These are phyloP conservation scores for Saccharomycopsis vini DNA, from an alignment of 805 yeast genomes.

Conservation along the genomic window DNA sequence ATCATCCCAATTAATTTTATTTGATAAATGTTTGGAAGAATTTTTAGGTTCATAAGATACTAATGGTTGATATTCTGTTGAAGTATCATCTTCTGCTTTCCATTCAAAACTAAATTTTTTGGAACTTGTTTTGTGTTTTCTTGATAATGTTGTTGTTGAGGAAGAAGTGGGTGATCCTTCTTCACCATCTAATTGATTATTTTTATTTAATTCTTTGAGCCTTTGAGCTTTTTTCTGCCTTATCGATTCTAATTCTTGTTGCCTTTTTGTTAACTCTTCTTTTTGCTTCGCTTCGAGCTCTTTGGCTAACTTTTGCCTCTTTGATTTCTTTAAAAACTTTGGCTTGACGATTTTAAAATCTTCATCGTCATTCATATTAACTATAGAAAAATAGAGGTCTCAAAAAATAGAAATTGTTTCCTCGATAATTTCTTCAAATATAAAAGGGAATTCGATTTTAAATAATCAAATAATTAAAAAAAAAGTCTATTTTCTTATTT, in stretches of 20 bases:
- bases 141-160: neutral
- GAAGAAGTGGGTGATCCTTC: too few relatives aligned
- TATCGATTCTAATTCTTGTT: constrained; percentile 11
- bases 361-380: too few relatives aligned
- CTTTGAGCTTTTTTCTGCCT: constrained; percentile 5
- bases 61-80: constrained; percentile 34
- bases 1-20: constrained; percentile 20
- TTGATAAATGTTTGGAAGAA: constrained; percentile 16
- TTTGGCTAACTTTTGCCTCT: constrained; percentile 13
- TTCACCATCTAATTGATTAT: neutral
- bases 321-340: constrained; percentile 15
- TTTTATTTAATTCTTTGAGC: neutral
- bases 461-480: too few relatives aligned
- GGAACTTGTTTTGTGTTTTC: neutral
- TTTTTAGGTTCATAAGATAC: constrained; percentile 18
- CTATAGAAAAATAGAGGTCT: too few relatives aligned
- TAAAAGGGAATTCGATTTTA: too few relatives aligned
- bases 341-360: constrained; percentile 12
- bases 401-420: too few relatives aligned
- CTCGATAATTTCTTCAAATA: too few relatives aligned
- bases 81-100: constrained; percentile 62
- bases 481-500: too few relatives aligned
- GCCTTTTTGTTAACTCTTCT: constrained; percentile 9
- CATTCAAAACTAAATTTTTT: constrained; percentile 58
- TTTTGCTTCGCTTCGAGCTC: constrained; percentile 1